Percentiles rank a stretch among this genome's conserved stretches.
phyloP scores from a whole-genome alignment of 2,329 filamentous ascomycete genomes.

The Cladosporium halotolerans region DNA sequence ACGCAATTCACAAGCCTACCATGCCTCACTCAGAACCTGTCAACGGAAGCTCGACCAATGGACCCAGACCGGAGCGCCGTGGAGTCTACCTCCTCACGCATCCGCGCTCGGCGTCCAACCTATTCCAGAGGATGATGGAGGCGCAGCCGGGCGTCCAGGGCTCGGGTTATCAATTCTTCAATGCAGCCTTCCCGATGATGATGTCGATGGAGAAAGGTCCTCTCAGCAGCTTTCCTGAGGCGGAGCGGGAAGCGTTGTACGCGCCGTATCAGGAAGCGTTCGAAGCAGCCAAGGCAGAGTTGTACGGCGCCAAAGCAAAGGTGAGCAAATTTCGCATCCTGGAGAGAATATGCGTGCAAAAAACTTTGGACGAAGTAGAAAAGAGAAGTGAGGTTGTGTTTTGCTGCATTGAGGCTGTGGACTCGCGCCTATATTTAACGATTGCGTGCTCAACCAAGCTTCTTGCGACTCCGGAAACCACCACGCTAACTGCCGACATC shows the following conservation, averaged over 20 bases:
- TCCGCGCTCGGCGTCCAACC: constrained; percentile 1
- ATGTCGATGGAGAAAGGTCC: not conserved
- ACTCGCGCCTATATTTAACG: not conserved
- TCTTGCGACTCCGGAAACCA: not conserved
- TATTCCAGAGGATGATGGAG: constrained; percentile 9
- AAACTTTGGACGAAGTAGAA: not conserved
- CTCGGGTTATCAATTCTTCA: constrained; percentile 8
- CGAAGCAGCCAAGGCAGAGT: not conserved
- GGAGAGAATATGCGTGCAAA: not conserved
- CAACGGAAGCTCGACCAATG: not conserved
- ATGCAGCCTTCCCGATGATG: not conserved
- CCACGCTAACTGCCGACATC: not conserved
- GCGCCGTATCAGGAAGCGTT: constrained; percentile 1
- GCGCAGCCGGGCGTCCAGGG: constrained; percentile 2
- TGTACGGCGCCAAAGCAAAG: not conserved
- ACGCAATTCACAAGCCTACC: too few relatives aligned
- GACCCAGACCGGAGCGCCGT: not conserved
- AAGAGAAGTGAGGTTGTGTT: constrained; percentile 2
- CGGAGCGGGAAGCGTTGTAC: not conserved
- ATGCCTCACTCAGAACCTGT: constrained; percentile 3
- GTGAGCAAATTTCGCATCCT: not conserved
- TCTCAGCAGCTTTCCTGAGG: not conserved
- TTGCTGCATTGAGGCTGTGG: not conserved
- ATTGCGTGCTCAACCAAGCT: constrained; percentile 4
- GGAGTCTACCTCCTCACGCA: constrained; percentile 8